A percentile compares a stretch with the other conserved stretches of the same genome.
Conservation (phyloP, 164 flowering plant genomes). For the Nymphaea colorata region DNA sequence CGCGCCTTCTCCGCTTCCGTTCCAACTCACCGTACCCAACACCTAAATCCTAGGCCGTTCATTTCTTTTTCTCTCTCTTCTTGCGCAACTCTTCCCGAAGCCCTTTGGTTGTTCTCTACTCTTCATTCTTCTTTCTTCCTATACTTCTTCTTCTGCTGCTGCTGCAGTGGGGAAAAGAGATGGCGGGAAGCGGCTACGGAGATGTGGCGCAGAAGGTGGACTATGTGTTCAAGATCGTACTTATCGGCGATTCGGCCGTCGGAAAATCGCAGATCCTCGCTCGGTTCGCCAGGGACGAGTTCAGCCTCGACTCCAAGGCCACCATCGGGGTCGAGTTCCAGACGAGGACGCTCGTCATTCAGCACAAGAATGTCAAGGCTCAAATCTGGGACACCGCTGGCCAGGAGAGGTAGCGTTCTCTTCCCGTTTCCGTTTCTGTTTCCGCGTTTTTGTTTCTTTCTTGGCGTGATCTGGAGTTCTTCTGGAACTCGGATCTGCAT, state of each 20-base stretch:
- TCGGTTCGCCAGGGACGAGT: conserved; percentile 67
- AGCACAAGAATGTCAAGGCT: conserved; percentile 76
- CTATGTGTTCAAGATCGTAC: conserved; percentile 77
- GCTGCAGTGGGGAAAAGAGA: neutral
- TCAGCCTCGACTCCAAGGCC: conserved; percentile 71
- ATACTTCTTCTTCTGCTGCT: neutral
- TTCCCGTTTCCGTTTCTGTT: neutral
- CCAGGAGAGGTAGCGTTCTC: conserved; percentile 46
- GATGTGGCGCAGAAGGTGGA: conserved; percentile 46
- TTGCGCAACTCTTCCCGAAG: too few relatives aligned
- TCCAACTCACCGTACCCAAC: too few relatives aligned
- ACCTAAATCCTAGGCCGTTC: neutral
- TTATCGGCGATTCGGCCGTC: conserved; percentile 82
- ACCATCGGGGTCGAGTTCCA: conserved; percentile 83
- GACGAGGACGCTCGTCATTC: conserved; percentile 53
- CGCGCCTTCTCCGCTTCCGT: too few relatives aligned
- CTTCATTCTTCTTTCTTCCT: neutral
- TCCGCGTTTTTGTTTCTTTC: neutral
- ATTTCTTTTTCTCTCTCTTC: neutral
- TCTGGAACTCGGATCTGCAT: neutral
- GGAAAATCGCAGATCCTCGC: conserved; percentile 82
- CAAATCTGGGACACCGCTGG: conserved; percentile 99
- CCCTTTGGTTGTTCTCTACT: neutral
- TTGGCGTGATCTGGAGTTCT: neutral
- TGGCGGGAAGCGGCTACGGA: neutral